Evolutionary conservation across 192 early-diverging fungal genomes (phyloP).

Genomic region (Spinellus fusiger): DNA sequence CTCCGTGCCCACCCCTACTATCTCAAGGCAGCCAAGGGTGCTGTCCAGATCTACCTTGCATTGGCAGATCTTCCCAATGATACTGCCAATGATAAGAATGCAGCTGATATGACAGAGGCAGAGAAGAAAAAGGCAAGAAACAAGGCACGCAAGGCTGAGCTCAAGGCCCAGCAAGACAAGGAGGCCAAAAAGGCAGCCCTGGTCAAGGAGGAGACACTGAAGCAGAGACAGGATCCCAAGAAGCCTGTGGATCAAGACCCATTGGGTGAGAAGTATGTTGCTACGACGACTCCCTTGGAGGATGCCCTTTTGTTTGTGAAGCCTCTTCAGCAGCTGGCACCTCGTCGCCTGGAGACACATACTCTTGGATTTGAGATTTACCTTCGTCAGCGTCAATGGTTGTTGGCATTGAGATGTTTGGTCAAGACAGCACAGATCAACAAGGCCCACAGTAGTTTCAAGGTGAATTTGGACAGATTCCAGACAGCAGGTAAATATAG

Average conservation of each 20-base stretch:
- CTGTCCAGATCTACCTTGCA: slow-evolving; percentile 54
- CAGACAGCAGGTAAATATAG: slow-evolving; percentile 32
- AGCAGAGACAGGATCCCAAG: slow-evolving; percentile 39
- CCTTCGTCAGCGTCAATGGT: slow-evolving; percentile 57
- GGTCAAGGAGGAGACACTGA: slow-evolving; percentile 35
- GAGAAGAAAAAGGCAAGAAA: slow-evolving; percentile 74
- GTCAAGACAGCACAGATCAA: slow-evolving; percentile 44
- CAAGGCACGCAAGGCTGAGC: slow-evolving; percentile 71
- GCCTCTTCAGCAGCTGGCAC: slow-evolving; percentile 55
- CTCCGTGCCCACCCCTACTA: slow-evolving; percentile 68
- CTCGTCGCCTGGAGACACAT: slow-evolving; percentile 53
- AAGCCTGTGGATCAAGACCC: slow-evolving; percentile 59
- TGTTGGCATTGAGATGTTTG: slow-evolving; percentile 60
- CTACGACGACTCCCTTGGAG: slow-evolving; percentile 60
- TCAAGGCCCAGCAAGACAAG: slow-evolving; percentile 49
- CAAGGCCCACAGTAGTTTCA: slow-evolving; percentile 30
- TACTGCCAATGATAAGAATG: slow-evolving; percentile 38
- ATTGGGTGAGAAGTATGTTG: slow-evolving; percentile 56
- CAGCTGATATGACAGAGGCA: slow-evolving; percentile 58
- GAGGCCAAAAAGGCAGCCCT: slow-evolving; percentile 44
- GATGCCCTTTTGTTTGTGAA: slow-evolving; percentile 76
- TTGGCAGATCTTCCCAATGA: slow-evolving; percentile 51
- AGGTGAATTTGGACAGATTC: slow-evolving; percentile 43
- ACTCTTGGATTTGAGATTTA: slow-evolving; percentile 63
- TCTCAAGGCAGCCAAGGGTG: slow-evolving; percentile 66